Percentiles rank a stretch among this genome's conserved stretches.
Evolutionary conservation across 306 rosid species (phyloP).

Genomic region (Pterocarpus santalinus): DNA sequence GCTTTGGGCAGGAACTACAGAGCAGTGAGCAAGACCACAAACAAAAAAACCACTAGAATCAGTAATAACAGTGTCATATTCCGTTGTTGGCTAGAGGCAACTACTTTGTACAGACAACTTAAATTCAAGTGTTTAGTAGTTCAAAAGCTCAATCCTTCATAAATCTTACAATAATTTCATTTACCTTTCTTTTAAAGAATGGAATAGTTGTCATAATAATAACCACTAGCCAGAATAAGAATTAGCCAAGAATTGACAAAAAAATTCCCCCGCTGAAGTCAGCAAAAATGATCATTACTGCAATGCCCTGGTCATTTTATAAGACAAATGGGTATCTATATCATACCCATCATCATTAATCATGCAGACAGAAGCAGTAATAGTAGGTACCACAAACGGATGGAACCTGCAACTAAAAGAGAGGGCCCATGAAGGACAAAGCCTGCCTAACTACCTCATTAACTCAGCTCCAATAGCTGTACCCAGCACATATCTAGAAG

Average conservation of each 20-base stretch:
- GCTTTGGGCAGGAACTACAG: neutral
- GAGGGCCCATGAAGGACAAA: slow-evolving; percentile 49
- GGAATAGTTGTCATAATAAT: slow-evolving; percentile 34
- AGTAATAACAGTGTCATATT: neutral
- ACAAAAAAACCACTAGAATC: neutral
- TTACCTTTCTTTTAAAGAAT: slow-evolving; percentile 32
- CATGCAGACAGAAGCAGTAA: neutral
- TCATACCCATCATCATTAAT: slow-evolving; percentile 41
- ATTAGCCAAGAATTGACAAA: slow-evolving; percentile 27
- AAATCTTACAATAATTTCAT: slow-evolving; percentile 19
- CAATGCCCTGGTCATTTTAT: slow-evolving; percentile 26
- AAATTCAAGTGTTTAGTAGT: neutral
- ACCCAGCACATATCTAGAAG: slow-evolving; percentile 40
- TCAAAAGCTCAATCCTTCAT: slow-evolving; percentile 27
- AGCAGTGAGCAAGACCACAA: neutral
- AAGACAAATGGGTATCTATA: neutral
- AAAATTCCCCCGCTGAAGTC: slow-evolving; percentile 34
- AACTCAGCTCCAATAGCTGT: slow-evolving; percentile 52
- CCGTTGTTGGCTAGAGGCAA: neutral
- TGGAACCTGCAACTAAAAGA: slow-evolving; percentile 43
- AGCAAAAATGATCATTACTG: slow-evolving; percentile 3
- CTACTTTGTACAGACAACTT: slow-evolving; percentile 24
- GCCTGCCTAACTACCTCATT: slow-evolving; percentile 51
- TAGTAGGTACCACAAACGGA: slow-evolving; percentile 18
- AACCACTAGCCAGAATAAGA: slow-evolving; percentile 37